A percentile compares a stretch with the other conserved stretches of the same genome.
Evolutionary conservation across 129 eudicot species (phyloP).

Genomic region (Solidago caesia): DNA sequence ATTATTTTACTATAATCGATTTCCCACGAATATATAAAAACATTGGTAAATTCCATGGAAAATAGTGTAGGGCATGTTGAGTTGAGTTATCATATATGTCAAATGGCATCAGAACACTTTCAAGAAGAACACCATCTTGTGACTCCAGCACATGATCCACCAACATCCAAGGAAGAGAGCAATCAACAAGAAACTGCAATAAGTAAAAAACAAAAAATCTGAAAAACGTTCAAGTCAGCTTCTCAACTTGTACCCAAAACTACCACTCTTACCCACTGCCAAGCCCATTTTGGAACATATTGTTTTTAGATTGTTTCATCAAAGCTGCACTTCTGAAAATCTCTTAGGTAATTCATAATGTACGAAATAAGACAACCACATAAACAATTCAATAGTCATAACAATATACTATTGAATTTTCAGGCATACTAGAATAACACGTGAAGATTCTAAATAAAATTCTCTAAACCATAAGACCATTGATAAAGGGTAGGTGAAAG

Average conservation of each 20-base stretch:
- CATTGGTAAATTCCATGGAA: too few species aligned
- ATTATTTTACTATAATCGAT: too few species aligned
- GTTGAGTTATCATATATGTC: conserved; percentile 98
- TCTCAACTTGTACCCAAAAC: too few species aligned
- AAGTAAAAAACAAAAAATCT: too few species aligned
- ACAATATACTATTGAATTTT: conserved; percentile 9
- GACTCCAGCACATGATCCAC: conserved; percentile 82
- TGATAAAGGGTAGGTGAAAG: too few species aligned
- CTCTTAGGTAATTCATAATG: neutral
- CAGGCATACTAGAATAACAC: conserved; percentile 85
- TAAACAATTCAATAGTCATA: conserved; percentile 1
- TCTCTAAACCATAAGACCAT: conserved; percentile 99
- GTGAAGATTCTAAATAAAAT: conserved; percentile 97
- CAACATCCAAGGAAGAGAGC: conserved; percentile 99
- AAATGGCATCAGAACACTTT: conserved; percentile 88
- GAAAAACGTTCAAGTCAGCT: too few species aligned
- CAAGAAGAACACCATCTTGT: conserved; percentile 75
- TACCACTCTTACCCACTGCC: too few species aligned
- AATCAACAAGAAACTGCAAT: conserved; percentile 98
- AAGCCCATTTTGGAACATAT: too few species aligned
- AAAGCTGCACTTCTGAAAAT: conserved; percentile 13
- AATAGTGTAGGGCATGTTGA: conserved; percentile 91
- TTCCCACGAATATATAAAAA: too few species aligned
- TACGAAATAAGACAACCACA: neutral
- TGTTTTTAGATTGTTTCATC: too few species aligned